Evolutionary conservation across 2,329 filamentous ascomycete species (phyloP).

Genomic region (Penicillium crustosum): DNA sequence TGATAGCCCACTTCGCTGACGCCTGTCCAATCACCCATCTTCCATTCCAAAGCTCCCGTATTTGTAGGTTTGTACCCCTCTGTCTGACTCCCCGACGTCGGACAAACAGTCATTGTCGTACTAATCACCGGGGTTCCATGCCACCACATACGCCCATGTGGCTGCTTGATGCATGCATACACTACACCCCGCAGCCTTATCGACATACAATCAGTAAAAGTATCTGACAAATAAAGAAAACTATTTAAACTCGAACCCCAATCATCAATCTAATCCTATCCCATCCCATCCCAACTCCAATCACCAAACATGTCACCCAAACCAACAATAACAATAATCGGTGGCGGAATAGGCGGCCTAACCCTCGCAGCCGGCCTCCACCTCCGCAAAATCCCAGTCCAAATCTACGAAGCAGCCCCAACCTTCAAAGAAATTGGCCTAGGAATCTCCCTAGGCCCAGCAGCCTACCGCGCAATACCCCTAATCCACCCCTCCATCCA

Average conservation of each 20-base stretch:
- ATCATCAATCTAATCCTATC: neutral
- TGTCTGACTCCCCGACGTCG: neutral
- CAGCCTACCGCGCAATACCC: constrained; percentile 56
- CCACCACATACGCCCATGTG: neutral
- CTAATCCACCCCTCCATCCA: constrained; percentile 49
- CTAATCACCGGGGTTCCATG: neutral
- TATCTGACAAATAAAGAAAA: neutral
- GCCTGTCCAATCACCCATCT: neutral
- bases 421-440: constrained; percentile 60
- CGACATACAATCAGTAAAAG: neutral
- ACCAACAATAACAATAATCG: constrained; percentile 54
- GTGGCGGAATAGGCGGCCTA: constrained; percentile 60
- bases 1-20: neutral
- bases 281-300: too few species aligned
- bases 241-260: neutral
- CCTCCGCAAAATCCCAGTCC: constrained; percentile 47
- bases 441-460: constrained; percentile 58
- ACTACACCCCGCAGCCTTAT: neutral
- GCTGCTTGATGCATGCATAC: neutral
- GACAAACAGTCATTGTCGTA: neutral
- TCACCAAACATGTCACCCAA: constrained; percentile 16
- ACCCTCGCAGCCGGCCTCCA: constrained; percentile 54
- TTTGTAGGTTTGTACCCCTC: neutral
- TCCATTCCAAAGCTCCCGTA: neutral
- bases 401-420: constrained; percentile 58